Evolutionary conservation across 768 basidiomycete species (phyloP), one percentile per base, ranked within the genome.

Genomic region (Asterophora lycoperdoides): DNA sequence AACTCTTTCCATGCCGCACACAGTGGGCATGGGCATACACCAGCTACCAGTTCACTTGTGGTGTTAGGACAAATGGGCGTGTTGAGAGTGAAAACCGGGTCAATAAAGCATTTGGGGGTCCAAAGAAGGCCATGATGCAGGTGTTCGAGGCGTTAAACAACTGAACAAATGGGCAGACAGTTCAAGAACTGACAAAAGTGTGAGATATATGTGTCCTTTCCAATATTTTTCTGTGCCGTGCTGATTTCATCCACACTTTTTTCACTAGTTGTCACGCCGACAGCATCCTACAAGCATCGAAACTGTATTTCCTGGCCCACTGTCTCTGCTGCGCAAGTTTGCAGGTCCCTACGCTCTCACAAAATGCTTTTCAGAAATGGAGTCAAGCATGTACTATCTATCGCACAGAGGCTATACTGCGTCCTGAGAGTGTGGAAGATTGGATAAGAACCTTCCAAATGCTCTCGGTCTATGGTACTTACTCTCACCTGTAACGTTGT

Each of bases 21-120:
- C 62, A 57, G 13, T 72, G 69, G 69, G 70, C 67, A 19, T 67
- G 64, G 64, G 59, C 64, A 8, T 72, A 60, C 54, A 44, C 65
- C 3, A 55, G 59, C 20, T 19, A 47, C 18, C 28, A 44, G 11
- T 72, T 68, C 48, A 68, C 69, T 8, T 61, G 55, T 18, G 69
- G 68, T 1, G 56, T 69, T 4, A 39, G 66, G 1, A 72, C 67
- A 20, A 68, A 63, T 56, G 65, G 70, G 1, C 51, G 61, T 1
- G 59, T 66, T 0, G 66, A 66, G 43, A 44, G 43, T 0, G 64
- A 66, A 43, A 64, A 66, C 33, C 50, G 49, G 1, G 46, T 60
- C 34, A 63, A 58, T 23, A 62, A 64, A 45, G 39, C 26, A 3
- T 36, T 67, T 7, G 46, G 56, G 9, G 56, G 61, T 4, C 46